Conservation (phyloP, 805 yeast species). For the Saturnispora dispora region DNA sequence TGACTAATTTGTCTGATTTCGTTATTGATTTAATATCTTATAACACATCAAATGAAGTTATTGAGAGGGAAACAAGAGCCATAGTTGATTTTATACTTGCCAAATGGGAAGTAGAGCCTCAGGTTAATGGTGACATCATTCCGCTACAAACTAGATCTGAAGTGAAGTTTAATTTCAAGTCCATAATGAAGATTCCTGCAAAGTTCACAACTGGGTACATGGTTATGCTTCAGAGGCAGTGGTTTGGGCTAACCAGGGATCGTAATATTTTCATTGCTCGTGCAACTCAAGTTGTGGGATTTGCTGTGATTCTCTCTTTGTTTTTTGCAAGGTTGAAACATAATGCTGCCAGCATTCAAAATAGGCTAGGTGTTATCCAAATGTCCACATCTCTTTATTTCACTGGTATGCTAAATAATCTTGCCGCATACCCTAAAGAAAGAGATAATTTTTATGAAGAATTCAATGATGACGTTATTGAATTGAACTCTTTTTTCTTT, state of each 20-base stretch:
- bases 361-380: constrained; percentile 70
- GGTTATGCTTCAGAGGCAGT: constrained; percentile 31
- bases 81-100: constrained; percentile 33
- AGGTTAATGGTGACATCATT: neutral
- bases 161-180: constrained; percentile 18
- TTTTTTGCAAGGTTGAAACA: constrained; percentile 55
- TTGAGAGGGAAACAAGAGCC: constrained; percentile 32
- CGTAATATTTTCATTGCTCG: constrained; percentile 57
- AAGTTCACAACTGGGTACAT: constrained; percentile 27
- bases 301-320: constrained; percentile 57
- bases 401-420: constrained; percentile 71
- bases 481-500: constrained; percentile 51
- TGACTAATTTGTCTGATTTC: constrained; percentile 66
- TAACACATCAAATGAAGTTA: constrained; percentile 34
- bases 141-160: constrained; percentile 13
- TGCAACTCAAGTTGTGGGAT: constrained; percentile 51
- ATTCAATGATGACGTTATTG: constrained; percentile 62
- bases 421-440: constrained; percentile 67
- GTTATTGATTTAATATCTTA: constrained; percentile 63
- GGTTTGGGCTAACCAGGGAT: constrained; percentile 37
- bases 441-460: constrained; percentile 73
- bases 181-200: constrained; percentile 26
- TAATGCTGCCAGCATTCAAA: constrained; percentile 42
- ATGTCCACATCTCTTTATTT: constrained; percentile 64
- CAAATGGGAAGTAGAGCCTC: constrained; percentile 27